Evolutionary conservation across 228 moss, liverwort and hornwort species (phyloP), one percentile per base, ranked within the genome.

Genomic region (Sphagnum fallax): DNA sequence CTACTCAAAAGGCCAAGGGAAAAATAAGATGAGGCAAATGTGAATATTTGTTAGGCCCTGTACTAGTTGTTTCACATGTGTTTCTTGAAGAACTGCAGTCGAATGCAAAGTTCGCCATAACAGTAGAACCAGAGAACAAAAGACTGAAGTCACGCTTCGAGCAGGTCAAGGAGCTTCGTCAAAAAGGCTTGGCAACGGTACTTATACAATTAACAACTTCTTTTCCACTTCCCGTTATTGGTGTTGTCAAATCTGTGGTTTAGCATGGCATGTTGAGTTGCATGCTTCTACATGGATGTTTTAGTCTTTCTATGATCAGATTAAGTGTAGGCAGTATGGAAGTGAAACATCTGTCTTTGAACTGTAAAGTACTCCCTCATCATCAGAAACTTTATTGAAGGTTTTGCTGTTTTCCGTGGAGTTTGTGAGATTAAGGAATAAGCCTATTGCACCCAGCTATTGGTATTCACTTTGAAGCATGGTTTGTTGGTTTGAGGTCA

Each of bases 21-120:
- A 32, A 32, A 32, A 32, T 32, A 32, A 32, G 2, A 2, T 32
- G 32, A 32, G 32, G 32, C 32, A 3, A 32, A 32, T 32, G 32
- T 32, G 32, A 32, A 32, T 32, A 32, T 66, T 47, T 5, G 49
- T 12, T 55, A 8, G 8, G 55, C 8, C 55, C 8, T 55, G 55
- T 55, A 8, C 3, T 55, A 18, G 55, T n/a, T 61, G 4, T 11
- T 48, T 50, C 13, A 60, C 50, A 57, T 60, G 8, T 58, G 55
- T 69, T 0, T 52, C 52, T 16, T 62, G 47, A 62, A 7, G 71
- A 51, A 59, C 8, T 79, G 68, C 87, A 97, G 97, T 91, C 91
- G 16, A 98, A 98, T 83, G 93, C 91, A 61, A 93, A 98, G 76
- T 98, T 98, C 77, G 97, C 97, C 13, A 64, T 90, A 76, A 87